Evolutionary conservation across 768 basidiomycete genomes (phyloP).

Genomic region (Tricholoma furcatifolium): DNA sequence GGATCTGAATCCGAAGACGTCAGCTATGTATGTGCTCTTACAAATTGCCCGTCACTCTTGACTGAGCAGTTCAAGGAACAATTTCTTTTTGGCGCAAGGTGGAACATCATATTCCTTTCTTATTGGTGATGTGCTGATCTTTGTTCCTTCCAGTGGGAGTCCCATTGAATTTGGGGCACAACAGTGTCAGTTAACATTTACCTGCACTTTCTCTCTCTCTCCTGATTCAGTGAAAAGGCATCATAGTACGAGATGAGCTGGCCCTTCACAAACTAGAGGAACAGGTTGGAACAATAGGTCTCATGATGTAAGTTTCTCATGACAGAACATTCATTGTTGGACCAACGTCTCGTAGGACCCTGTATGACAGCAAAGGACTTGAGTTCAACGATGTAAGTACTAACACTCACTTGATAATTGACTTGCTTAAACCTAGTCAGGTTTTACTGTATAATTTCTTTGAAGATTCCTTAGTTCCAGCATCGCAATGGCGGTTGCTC

Average conservation of each 20-base stretch:
- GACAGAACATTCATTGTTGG: background rate
- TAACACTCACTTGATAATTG: background rate
- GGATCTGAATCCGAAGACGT: conserved; percentile 40
- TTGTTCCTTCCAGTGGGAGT: conserved; percentile 33
- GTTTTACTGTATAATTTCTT: conserved; percentile 79
- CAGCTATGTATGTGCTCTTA: conserved; percentile 29
- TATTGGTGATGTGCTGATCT: background rate
- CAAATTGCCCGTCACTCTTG: background rate
- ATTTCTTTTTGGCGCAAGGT: conserved; percentile 58
- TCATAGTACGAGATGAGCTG: conserved; percentile 63
- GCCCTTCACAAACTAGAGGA: conserved; percentile 45
- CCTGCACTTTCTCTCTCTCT: background rate
- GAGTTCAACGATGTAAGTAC: conserved; percentile 62
- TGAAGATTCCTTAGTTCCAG: conserved; percentile 52
- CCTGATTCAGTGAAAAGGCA: conserved; percentile 39
- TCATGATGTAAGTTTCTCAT: conserved; percentile 50
- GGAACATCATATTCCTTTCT: background rate
- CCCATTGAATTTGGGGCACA: conserved; percentile 60
- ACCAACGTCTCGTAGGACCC: conserved; percentile 33
- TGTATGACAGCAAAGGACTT: conserved; percentile 65
- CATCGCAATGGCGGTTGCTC: conserved; percentile 60
- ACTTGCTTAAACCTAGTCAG: conserved; percentile 27
- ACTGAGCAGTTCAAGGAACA: conserved; percentile 38
- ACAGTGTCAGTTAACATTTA: conserved; percentile 48
- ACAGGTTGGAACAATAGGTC: conserved; percentile 57